Conservation (phyloP, 495 filamentous ascomycete species). For the Aspergillus steynii region DNA sequence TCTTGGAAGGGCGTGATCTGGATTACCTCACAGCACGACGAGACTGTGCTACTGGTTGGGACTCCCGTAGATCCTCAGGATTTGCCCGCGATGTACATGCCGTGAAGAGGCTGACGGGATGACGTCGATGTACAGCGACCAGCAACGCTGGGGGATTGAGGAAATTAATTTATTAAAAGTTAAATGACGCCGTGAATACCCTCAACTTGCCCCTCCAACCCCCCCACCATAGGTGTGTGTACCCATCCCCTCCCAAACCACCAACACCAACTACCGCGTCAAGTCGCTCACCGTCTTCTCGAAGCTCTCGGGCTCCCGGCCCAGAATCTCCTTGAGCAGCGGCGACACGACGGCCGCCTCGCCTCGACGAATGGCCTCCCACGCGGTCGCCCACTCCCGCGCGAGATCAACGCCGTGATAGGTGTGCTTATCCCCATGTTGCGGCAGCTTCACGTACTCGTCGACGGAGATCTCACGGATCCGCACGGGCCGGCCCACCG, state of each 20-base stretch:
- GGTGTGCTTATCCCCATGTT: constrained; percentile 15
- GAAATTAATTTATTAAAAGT: background rate
- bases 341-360: constrained; percentile 40
- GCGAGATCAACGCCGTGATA: constrained; percentile 27
- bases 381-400: constrained; percentile 39
- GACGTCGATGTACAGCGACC: background rate
- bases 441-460: constrained; percentile 34
- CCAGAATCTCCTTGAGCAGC: constrained; percentile 35
- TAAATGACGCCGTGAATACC: background rate
- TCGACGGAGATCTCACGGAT: constrained; percentile 36
- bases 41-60: background rate
- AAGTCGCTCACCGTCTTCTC: constrained; percentile 26
- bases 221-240: background rate
- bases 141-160: too few relatives aligned
- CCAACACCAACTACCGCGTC: background rate
- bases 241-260: background rate
- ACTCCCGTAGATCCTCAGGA: background rate
- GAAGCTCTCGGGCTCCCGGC: constrained; percentile 37
- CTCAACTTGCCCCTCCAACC: background rate
- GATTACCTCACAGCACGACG: background rate
- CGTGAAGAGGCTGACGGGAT: background rate
- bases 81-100: background rate
- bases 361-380: constrained; percentile 41
- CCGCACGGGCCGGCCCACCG: constrained; percentile 27
- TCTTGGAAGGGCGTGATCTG: background rate